Conservation (phyloP, 495 filamentous ascomycete species). For the Penicillium cataractarum region DNA sequence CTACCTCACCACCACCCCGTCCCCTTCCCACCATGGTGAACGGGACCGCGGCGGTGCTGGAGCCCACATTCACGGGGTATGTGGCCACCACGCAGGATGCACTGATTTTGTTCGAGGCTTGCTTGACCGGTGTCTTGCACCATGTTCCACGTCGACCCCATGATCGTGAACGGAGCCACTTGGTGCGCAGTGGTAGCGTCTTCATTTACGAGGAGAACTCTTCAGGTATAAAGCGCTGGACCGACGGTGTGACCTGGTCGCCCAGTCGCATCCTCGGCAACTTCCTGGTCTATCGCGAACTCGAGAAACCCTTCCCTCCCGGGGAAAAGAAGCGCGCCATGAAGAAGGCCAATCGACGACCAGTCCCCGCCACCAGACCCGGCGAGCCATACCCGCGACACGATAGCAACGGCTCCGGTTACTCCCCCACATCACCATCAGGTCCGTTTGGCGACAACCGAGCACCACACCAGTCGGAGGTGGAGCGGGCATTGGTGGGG, state of each 20-base stretch:
- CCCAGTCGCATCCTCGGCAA: slow-evolving; percentile 88
- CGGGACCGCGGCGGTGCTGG: slow-evolving; percentile 50
- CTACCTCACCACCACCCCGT: slow-evolving; percentile 5
- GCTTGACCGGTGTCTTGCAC: slow-evolving; percentile 65
- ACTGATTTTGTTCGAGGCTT: slow-evolving; percentile 74
- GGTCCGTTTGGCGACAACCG: slow-evolving; percentile 42
- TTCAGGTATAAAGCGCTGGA: slow-evolving; percentile 93
- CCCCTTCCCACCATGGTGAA: slow-evolving; percentile 45
- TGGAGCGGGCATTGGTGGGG: slow-evolving; percentile 73
- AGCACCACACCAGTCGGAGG: slow-evolving; percentile 48
- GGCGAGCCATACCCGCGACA: slow-evolving; percentile 59
- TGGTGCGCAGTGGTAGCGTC: slow-evolving; percentile 81
- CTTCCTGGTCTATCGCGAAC: slow-evolving; percentile 87
- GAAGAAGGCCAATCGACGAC: slow-evolving; percentile 63
- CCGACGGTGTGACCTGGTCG: slow-evolving; percentile 87
- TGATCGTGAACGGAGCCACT: slow-evolving; percentile 71
- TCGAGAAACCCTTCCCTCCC: slow-evolving; percentile 78
- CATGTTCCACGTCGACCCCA: slow-evolving; percentile 83
- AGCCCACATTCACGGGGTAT: slow-evolving; percentile 67
- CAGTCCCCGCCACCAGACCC: slow-evolving; percentile 41
- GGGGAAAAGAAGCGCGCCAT: slow-evolving; percentile 89
- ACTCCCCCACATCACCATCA: slow-evolving; percentile 47
- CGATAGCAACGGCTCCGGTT: slow-evolving; percentile 44
- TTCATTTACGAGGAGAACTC: slow-evolving; percentile 90
- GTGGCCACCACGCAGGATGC: slow-evolving; percentile 75